Evolutionary conservation across 73 alveolate genomes (phyloP).

Genomic region (Effrenium voratum): DNA sequence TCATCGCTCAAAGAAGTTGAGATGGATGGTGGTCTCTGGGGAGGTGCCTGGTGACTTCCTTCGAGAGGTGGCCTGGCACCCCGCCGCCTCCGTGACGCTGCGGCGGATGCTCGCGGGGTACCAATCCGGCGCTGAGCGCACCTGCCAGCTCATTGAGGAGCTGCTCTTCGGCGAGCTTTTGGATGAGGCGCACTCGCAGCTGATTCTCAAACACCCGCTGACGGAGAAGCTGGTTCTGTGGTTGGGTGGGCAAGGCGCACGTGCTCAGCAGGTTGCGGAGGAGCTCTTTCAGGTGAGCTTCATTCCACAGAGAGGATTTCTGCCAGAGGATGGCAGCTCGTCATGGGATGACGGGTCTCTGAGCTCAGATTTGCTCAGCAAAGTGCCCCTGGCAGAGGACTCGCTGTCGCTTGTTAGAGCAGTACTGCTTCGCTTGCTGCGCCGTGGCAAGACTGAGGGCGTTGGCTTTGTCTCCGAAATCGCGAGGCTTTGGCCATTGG

Average conservation of each 20-base stretch:
- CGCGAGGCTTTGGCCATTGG: conserved; percentile 81
- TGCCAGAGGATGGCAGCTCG: background rate
- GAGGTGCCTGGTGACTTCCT: conserved; percentile 46
- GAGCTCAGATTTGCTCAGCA: conserved; percentile 20
- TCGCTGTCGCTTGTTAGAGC: background rate
- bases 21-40: conserved; percentile 55
- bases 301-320: conserved; percentile 56
- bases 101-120: conserved; percentile 64
- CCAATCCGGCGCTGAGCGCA: conserved; percentile 17
- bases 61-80: conserved; percentile 52
- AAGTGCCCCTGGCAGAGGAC: conserved; percentile 15
- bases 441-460: background rate
- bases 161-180: conserved; percentile 50
- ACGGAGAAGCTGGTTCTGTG: conserved; percentile 70
- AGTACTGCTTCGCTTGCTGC: background rate
- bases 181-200: conserved; percentile 75
- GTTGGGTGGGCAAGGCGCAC: background rate
- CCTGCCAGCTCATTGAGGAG: conserved; percentile 40
- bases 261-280: conserved; percentile 11
- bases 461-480: background rate
- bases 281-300: conserved; percentile 60
- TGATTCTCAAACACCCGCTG: conserved; percentile 50
- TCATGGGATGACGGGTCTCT: background rate
- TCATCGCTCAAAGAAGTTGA: conserved; percentile 11
- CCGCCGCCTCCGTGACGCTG: conserved; percentile 41